Evolutionary conservation across 1,284 basidiomycete genomes (phyloP), one percentile per base, ranked within the genome.

Genomic region (Neonothopanus nambi): DNA sequence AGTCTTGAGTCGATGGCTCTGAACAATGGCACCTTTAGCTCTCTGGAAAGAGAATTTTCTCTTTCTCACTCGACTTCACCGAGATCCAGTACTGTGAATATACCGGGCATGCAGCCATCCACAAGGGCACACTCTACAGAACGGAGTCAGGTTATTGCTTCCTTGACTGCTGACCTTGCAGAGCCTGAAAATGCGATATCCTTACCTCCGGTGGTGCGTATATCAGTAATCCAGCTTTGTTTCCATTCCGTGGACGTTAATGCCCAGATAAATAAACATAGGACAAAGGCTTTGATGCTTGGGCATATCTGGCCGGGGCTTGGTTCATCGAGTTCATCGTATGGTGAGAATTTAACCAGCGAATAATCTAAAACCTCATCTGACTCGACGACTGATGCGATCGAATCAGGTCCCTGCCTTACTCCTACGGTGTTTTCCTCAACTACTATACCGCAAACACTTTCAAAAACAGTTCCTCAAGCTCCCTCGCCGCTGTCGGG

Each of bases 361-460:
- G n/a, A n/a, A n/a, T n/a, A n/a, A n/a, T n/a, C n/a, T n/a, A n/a
- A n/a, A n/a, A n/a, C n/a, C n/a, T 2, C 13, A 11, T 9, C 3
- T n/a, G 15, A 44, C n/a, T 36, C 26, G 9, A 33, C 13, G 30
- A 35, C 20, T 17, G 30, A 13, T n/a, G 21, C 30, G 17, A 13
- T 39, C 17, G 30, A n/a, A 18, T n/a, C 26, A 57, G 55, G 56
- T 48, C 52, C 17, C 41, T 48, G 21, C 56, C 56, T n/a, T 57
- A 52, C 44, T 57, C 56, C 11, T 57, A 55, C 24, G 56, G 56
- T 6, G 48, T 57, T 17, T 55, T 55, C 40, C 49, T 57, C 45
- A 49, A 57, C 35, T 54, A 55, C 44, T 57, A 57, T 38, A 47
- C 48, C 3, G 55, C 52, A 15, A 37, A 51, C 28, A 30, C 28